Evolutionary conservation across 2,329 filamentous ascomycete genomes (phyloP).

Genomic region (Scortechinia acanthostroma): DNA sequence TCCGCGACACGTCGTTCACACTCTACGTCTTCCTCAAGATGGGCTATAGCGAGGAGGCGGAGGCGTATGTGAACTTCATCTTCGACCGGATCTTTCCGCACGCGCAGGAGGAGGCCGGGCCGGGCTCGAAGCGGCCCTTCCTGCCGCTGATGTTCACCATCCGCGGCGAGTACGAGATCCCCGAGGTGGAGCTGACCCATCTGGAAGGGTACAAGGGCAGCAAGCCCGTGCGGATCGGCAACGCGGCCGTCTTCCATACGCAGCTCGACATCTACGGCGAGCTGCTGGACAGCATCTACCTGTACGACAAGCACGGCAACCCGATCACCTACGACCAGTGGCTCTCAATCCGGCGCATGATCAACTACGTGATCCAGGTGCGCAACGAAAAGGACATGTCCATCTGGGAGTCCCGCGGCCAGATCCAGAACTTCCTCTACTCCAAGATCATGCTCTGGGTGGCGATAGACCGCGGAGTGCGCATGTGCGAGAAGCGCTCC

Average conservation of each 20-base stretch:
- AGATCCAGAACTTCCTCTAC: slow-evolving; percentile 73
- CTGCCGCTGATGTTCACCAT: slow-evolving; percentile 80
- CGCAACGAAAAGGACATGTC: slow-evolving; percentile 64
- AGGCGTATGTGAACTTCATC: slow-evolving; percentile 74
- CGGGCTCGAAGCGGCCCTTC: neutral
- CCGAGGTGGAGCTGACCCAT: slow-evolving; percentile 62
- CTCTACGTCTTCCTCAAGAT: slow-evolving; percentile 72
- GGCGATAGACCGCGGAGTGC: slow-evolving; percentile 68
- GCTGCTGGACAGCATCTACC: slow-evolving; percentile 69
- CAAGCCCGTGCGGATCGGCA: slow-evolving; percentile 68
- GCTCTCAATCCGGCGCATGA: slow-evolving; percentile 62
- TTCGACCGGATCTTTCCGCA: slow-evolving; percentile 62
- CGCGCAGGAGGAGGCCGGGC: slow-evolving; percentile 40
- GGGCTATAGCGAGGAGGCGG: slow-evolving; percentile 69
- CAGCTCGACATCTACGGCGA: slow-evolving; percentile 78
- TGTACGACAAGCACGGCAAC: slow-evolving; percentile 75
- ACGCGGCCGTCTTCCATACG: slow-evolving; percentile 69
- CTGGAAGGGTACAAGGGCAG: slow-evolving; percentile 69
- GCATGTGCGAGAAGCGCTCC: slow-evolving; percentile 66
- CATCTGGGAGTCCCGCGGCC: slow-evolving; percentile 74
- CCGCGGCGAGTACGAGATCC: slow-evolving; percentile 67
- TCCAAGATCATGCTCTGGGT: slow-evolving; percentile 83
- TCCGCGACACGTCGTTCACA: slow-evolving; percentile 71
- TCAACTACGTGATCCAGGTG: slow-evolving; percentile 19
- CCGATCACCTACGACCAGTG: slow-evolving; percentile 73